phyloP scores from a whole-genome alignment of 768 basidiomycete genomes.

The Kwoniella pini region DNA sequence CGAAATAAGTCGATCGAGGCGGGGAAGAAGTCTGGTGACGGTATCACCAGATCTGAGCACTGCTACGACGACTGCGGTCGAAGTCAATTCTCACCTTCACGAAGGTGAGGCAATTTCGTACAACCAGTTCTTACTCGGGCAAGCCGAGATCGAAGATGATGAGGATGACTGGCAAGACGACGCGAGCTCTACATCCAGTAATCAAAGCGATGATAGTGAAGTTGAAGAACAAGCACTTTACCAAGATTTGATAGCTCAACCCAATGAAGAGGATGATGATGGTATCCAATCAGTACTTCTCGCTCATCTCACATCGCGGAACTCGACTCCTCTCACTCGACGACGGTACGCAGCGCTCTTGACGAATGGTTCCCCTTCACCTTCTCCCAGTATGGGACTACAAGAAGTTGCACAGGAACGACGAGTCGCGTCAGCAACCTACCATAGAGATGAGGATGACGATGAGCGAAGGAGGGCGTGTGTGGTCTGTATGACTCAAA shows the following conservation, averaged over 20 bases:
- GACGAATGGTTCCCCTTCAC: conserved; percentile 16
- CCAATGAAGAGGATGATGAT: conserved; percentile 11
- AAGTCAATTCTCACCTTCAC: neutral
- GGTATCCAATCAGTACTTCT: conserved; percentile 46
- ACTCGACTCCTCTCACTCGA: conserved; percentile 37
- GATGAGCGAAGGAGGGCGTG: conserved; percentile 41
- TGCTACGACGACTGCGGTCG: conserved; percentile 15
- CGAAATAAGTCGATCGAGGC: neutral
- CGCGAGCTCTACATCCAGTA: conserved; percentile 19
- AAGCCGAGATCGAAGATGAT: conserved; percentile 41
- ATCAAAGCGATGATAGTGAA: conserved; percentile 12
- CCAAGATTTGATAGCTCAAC: conserved; percentile 25
- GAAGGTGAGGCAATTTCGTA: conserved; percentile 15
- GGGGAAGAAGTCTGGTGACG: too few relatives aligned
- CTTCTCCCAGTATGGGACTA: conserved; percentile 9
- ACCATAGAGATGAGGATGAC: conserved; percentile 28
- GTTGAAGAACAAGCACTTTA: conserved; percentile 28
- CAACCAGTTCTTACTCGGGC: conserved; percentile 33
- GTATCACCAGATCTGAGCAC: conserved; percentile 7
- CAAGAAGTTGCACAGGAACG: conserved; percentile 22
- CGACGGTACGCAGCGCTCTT: conserved; percentile 39
- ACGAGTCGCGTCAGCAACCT: conserved; percentile 18
- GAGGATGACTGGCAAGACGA: conserved; percentile 42
- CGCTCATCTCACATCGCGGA: conserved; percentile 41
- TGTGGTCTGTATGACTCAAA: conserved; percentile 48